These are phyloP conservation scores for Ophiocordyceps camponoti-rufipedis DNA, from an alignment of 2,329 filamentous ascomycete genomes.

Conservation along the genomic window DNA sequence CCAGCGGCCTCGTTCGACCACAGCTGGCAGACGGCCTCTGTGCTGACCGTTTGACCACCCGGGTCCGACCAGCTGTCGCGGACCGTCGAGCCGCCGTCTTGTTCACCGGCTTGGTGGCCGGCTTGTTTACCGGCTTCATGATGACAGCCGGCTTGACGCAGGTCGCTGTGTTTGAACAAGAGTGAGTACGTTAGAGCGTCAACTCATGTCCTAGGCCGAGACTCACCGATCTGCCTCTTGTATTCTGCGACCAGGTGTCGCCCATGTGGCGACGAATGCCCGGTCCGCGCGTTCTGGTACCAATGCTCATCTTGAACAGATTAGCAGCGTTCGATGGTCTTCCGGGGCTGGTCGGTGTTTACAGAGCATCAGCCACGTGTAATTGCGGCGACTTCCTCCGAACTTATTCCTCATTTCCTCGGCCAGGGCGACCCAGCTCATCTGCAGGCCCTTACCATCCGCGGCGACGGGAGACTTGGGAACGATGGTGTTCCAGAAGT, in stretches of 20 bases:
- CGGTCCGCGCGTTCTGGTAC: slow-evolving; percentile 22
- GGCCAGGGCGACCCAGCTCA: slow-evolving; percentile 20
- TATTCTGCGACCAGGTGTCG: slow-evolving; percentile 16
- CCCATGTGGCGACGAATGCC: slow-evolving; percentile 18
- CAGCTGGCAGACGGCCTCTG: too few relatives aligned
- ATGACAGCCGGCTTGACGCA: not conserved
- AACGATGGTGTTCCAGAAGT: slow-evolving; percentile 27
- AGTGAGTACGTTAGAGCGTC: not conserved
- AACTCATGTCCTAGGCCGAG: not conserved
- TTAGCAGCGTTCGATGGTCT: slow-evolving; percentile 2
- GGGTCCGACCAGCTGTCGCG: not conserved
- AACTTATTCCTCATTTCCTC: slow-evolving; percentile 18
- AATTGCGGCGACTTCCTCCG: slow-evolving; percentile 16
- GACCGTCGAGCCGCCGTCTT: not conserved
- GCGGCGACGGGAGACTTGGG: slow-evolving; percentile 17
- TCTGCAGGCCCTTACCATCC: slow-evolving; percentile 1
- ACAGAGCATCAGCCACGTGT: slow-evolving; percentile 22
- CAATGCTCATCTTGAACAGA: slow-evolving; percentile 22
- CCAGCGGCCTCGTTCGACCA: too few relatives aligned
- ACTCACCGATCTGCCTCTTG: slow-evolving; percentile 8
- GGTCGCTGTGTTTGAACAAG: not conserved
- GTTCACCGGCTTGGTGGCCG: not conserved
- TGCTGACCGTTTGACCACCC: too few relatives aligned
- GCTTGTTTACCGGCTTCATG: not conserved
- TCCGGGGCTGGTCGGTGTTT: slow-evolving; percentile 6